These are phyloP conservation scores for Thalassiosira delicatula DNA, from an alignment of 352 stramenopile species.

Conservation along the genomic window DNA sequence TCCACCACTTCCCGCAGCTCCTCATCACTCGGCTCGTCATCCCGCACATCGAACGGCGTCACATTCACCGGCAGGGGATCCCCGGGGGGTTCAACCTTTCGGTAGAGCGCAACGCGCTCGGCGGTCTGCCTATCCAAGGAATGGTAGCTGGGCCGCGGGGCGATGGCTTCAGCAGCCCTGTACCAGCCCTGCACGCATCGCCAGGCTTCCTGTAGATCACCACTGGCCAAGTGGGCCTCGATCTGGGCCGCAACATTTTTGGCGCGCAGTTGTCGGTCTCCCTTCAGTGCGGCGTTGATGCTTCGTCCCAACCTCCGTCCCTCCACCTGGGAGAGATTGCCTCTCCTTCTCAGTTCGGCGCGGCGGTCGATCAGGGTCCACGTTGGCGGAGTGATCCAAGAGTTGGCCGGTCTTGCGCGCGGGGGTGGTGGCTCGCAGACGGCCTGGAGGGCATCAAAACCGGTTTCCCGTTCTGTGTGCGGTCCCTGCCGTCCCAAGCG, in stretches of 20 bases:
- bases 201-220: slow-evolving; percentile 23
- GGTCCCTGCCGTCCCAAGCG: background rate
- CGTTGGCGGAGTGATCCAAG: slow-evolving; percentile 31
- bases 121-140: slow-evolving; percentile 27
- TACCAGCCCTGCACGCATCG: slow-evolving; percentile 31
- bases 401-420: slow-evolving; percentile 10
- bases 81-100: slow-evolving; percentile 20
- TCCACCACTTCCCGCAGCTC: slow-evolving; percentile 26
- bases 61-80: slow-evolving; percentile 38
- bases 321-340: background rate
- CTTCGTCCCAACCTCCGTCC: background rate
- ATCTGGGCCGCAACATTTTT: background rate
- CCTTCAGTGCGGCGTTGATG: background rate
- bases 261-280: background rate
- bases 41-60: slow-evolving; percentile 1
- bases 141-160: slow-evolving; percentile 16
- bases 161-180: background rate
- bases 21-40: slow-evolving; percentile 2
- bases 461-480: background rate
- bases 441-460: slow-evolving; percentile 34
- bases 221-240: background rate
- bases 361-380: slow-evolving; percentile 37
- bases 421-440: background rate
- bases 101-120: slow-evolving; percentile 33
- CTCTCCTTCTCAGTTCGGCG: background rate